A percentile compares a stretch with the other conserved stretches of the same genome.
Evolutionary conservation across 73 alveolate genomes (phyloP).

Genomic region (Tetrahymena malaccensis): DNA sequence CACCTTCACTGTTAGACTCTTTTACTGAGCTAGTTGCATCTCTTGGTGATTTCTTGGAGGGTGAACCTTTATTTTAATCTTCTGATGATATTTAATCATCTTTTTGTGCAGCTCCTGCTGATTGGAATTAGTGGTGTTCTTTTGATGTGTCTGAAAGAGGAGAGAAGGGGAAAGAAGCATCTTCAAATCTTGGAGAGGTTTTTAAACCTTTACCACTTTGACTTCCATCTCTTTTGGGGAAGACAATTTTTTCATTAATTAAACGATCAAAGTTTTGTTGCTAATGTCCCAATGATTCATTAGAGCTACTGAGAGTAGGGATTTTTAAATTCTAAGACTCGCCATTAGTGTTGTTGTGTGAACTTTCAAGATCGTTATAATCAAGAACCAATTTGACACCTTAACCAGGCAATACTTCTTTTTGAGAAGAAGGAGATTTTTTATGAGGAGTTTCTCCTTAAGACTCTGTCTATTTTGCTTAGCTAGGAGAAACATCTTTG

Average conservation of each 20-base stretch:
- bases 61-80: neutral
- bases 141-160: neutral
- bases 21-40: neutral
- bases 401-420: neutral
- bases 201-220: neutral
- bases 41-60: neutral
- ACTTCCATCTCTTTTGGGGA: neutral
- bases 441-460: neutral
- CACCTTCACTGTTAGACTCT: neutral
- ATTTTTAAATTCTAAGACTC: neutral
- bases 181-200: neutral
- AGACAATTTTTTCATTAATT: neutral
- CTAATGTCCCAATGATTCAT: neutral
- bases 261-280: neutral
- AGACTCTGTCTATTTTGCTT: neutral
- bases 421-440: neutral
- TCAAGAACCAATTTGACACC: neutral
- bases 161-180: neutral
- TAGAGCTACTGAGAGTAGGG: neutral
- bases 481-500: neutral
- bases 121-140: neutral
- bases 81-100: neutral
- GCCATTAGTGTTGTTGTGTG: neutral
- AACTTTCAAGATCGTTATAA: neutral
- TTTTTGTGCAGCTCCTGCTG: neutral